Conservation (phyloP, 2,329 filamentous ascomycete genomes). For the Fusarium sp. region DNA sequence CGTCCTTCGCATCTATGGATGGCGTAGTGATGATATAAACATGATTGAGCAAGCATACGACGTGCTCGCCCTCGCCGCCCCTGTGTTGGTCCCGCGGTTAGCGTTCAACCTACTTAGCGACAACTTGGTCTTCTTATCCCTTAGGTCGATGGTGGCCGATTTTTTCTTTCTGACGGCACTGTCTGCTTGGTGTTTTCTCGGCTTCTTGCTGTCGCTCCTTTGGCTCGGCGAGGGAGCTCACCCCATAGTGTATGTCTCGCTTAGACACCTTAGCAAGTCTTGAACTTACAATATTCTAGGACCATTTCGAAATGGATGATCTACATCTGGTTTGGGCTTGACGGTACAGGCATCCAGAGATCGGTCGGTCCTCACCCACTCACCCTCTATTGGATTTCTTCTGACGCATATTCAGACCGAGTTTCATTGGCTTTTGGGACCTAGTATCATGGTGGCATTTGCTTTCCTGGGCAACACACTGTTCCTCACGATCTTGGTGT, state of each 20-base stretch:
- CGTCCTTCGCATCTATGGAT: constrained; percentile 74
- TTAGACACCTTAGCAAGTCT: not conserved
- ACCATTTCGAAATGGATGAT: constrained; percentile 92
- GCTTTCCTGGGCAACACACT: constrained; percentile 88
- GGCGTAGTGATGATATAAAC: constrained; percentile 60
- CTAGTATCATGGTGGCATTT: constrained; percentile 84
- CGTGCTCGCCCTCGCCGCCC: constrained; percentile 82
- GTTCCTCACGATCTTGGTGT: constrained; percentile 89
- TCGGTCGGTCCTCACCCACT: constrained; percentile 54
- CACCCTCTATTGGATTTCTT: too few relatives aligned
- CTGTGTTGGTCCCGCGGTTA: constrained; percentile 80
- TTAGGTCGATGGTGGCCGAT: constrained; percentile 87
- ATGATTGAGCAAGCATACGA: constrained; percentile 77
- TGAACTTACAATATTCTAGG: constrained; percentile 46
- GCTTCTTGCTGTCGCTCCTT: constrained; percentile 81
- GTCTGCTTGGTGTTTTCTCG: constrained; percentile 85
- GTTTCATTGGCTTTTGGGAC: constrained; percentile 84
- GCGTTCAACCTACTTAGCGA: constrained; percentile 87
- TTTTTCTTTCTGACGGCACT: constrained; percentile 83
- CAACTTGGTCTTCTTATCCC: constrained; percentile 84
- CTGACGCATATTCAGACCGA: constrained; percentile 59
- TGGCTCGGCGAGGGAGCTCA: constrained; percentile 79
- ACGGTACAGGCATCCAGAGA: constrained; percentile 73
- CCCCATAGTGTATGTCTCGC: constrained; percentile 62
- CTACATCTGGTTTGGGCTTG: constrained; percentile 92